Evolutionary conservation across 768 basidiomycete genomes (phyloP).

Genomic region (Chalciporus chontae): DNA sequence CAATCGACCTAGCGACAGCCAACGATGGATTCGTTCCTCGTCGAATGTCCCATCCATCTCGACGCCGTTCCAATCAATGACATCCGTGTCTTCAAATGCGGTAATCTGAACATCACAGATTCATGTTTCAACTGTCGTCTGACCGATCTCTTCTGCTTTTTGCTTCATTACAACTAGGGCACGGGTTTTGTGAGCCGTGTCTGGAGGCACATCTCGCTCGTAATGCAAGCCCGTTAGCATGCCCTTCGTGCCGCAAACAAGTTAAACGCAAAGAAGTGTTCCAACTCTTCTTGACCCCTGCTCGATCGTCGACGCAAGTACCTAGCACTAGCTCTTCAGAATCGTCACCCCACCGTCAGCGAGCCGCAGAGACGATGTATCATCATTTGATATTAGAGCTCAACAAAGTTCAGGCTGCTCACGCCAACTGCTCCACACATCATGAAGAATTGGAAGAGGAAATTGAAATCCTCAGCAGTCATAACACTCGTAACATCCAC

Average conservation of each 20-base stretch:
- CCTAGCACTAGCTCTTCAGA: not conserved
- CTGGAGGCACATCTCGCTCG: conserved; percentile 21
- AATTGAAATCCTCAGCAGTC: conserved; percentile 8
- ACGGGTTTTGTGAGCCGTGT: conserved; percentile 32
- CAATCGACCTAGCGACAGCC: not conserved
- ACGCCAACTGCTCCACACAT: conserved; percentile 12
- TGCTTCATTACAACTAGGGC: conserved; percentile 17
- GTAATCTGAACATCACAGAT: conserved; percentile 12
- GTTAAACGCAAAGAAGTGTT: conserved; percentile 26
- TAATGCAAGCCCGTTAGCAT: conserved; percentile 9
- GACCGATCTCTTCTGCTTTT: conserved; percentile 12
- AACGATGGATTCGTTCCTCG: conserved; percentile 20
- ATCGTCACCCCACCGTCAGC: conserved; percentile 3
- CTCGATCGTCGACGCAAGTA: conserved; percentile 10
- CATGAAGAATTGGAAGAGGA: conserved; percentile 12
- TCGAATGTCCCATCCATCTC: conserved; percentile 33
- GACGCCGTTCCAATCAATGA: conserved; percentile 26
- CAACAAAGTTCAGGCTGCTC: conserved; percentile 7
- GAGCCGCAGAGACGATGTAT: conserved; percentile 2
- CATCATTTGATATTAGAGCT: conserved; percentile 11
- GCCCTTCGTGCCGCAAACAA: conserved; percentile 31
- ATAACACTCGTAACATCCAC: conserved; percentile 3
- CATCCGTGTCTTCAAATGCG: conserved; percentile 29
- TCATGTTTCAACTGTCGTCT: conserved; percentile 4
- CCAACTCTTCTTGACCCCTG: conserved; percentile 24